Evolutionary conservation across 73 alveolate species (phyloP).

Genomic region (Paramecium caudatum): DNA sequence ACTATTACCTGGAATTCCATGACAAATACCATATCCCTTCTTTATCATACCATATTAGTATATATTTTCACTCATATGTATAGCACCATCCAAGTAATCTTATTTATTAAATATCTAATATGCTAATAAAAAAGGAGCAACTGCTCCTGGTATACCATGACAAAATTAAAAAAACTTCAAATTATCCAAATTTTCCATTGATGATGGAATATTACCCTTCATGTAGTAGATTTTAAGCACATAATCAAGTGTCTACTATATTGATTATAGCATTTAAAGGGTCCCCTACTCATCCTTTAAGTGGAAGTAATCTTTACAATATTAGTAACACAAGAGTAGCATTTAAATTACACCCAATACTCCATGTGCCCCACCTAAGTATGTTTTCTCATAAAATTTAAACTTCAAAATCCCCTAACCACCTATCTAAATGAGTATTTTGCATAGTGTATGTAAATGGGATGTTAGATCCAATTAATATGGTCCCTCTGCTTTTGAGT

Average conservation of each 20-base stretch:
- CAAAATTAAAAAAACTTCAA: slow-evolving; percentile 92
- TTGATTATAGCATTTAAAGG: slow-evolving; percentile 8
- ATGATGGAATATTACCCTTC: slow-evolving; percentile 92
- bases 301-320: slow-evolving; percentile 19
- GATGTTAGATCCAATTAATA: slow-evolving; percentile 62
- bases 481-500: slow-evolving; percentile 28
- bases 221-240: slow-evolving; percentile 75
- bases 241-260: slow-evolving; percentile 74
- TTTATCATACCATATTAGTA: slow-evolving; percentile 93
- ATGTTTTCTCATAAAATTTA: slow-evolving; percentile 56
- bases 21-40: slow-evolving; percentile 97
- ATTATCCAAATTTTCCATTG: slow-evolving; percentile 76
- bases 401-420: slow-evolving; percentile 8
- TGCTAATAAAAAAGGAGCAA: slow-evolving; percentile 90
- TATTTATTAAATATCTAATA: slow-evolving; percentile 78
- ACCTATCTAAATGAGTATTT: slow-evolving; percentile 32
- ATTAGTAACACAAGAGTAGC: slow-evolving; percentile 81
- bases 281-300: not conserved
- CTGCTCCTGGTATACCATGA: slow-evolving; percentile 99
- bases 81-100: slow-evolving; percentile 81
- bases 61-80: slow-evolving; percentile 83
- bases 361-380: slow-evolving; percentile 99
- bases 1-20: slow-evolving; percentile 96
- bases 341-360: slow-evolving; percentile 90
- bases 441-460: slow-evolving; percentile 11